Percentiles rank a stretch among this genome's conserved stretches.
phyloP scores from a whole-genome alignment of 192 early-diverging fungal genomes.

The Lunasporangiospora selenospora region DNA sequence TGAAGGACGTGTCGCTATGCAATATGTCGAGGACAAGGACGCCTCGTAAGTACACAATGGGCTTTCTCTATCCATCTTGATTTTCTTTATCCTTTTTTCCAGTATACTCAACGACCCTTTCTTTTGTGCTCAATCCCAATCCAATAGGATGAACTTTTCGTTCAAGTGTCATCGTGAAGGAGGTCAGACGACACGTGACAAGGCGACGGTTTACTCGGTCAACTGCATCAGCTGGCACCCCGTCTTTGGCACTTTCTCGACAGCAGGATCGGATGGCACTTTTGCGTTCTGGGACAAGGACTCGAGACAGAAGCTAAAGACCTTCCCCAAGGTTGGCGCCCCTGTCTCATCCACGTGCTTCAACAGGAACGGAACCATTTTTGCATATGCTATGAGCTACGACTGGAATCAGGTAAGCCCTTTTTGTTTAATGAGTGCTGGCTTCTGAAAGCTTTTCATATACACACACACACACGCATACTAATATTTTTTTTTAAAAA shows the following conservation, averaged over 20 bases:
- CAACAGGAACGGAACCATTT: constrained; percentile 81
- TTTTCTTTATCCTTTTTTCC: constrained; percentile 3
- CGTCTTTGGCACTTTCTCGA: constrained; percentile 86
- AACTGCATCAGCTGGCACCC: constrained; percentile 84
- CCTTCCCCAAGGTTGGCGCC: constrained; percentile 64
- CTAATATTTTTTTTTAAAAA: no score
- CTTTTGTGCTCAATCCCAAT: background rate
- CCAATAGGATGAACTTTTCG: constrained; percentile 75
- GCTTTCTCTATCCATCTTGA: background rate
- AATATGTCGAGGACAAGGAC: constrained; percentile 90
- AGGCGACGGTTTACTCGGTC: constrained; percentile 68
- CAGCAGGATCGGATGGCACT: constrained; percentile 85
- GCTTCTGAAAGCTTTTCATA: no score
- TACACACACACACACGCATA: no score
- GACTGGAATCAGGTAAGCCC: constrained; percentile 77
- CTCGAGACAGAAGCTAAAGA: constrained; percentile 84
- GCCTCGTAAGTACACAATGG: constrained; percentile 33
- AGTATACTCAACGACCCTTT: background rate
- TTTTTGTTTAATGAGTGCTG: no score
- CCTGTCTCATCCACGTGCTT: constrained; percentile 81
- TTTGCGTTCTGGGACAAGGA: constrained; percentile 97
- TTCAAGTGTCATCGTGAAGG: constrained; percentile 94
- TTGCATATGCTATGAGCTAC: constrained; percentile 92
- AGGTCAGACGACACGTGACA: constrained; percentile 35
- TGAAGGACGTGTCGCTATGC: constrained; percentile 93